These are phyloP conservation scores for Mycena leptocephala DNA, from an alignment of 768 basidiomycete genomes.

Conservation along the genomic window DNA sequence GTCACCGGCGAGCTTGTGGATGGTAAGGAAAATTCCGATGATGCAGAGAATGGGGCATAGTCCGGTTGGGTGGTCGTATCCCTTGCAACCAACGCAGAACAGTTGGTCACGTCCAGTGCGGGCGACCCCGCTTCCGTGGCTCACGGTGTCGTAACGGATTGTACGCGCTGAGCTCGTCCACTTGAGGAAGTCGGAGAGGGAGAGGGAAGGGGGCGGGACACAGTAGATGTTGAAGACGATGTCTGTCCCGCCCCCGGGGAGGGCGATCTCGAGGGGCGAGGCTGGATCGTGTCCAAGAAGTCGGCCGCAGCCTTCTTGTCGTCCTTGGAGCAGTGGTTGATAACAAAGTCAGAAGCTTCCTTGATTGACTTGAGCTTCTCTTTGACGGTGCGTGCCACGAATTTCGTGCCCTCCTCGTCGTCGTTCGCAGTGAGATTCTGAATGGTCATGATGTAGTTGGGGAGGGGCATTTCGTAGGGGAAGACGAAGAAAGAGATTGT, in stretches of 20 bases:
- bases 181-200: not conserved
- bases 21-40: too few relatives aligned
- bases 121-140: not conserved
- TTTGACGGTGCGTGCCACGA: not conserved
- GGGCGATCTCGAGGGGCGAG: not conserved
- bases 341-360: not conserved
- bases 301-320: not conserved
- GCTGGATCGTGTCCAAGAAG: not conserved
- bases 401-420: not conserved
- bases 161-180: not conserved
- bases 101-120: too few relatives aligned
- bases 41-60: not conserved
- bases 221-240: constrained; percentile 3
- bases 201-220: not conserved
- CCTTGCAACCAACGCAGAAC: too few relatives aligned
- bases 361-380: constrained; percentile 1
- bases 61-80: too few relatives aligned
- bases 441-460: constrained; percentile 9
- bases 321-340: not conserved
- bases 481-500: constrained; percentile 10
- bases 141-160: not conserved
- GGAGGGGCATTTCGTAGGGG: not conserved
- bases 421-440: not conserved
- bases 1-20: too few relatives aligned
- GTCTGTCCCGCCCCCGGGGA: not conserved